phyloP scores from a whole-genome alignment of 2,329 filamentous ascomycete species.

The Xylaria sp. region DNA sequence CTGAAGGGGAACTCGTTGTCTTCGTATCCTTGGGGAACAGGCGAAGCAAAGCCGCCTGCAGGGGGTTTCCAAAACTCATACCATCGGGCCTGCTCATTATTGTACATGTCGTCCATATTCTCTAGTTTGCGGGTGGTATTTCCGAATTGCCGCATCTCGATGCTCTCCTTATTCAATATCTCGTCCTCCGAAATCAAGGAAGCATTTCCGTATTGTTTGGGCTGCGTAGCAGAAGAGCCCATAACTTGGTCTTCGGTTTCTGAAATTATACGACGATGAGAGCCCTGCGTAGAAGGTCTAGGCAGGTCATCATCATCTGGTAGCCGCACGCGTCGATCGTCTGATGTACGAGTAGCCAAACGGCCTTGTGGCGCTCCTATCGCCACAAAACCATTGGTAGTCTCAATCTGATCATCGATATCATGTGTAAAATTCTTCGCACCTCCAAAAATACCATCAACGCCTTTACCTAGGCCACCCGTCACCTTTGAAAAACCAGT shows the following conservation, averaged over 20 bases:
- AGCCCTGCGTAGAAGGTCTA: constrained; percentile 35
- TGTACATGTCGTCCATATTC: constrained; percentile 56
- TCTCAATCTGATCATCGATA: constrained; percentile 58
- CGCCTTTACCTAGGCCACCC: constrained; percentile 55
- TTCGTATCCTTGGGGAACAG: constrained; percentile 62
- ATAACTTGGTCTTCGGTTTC: constrained; percentile 37
- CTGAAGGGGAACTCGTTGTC: constrained; percentile 51
- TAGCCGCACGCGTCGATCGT: constrained; percentile 41
- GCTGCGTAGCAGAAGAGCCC: constrained; percentile 34
- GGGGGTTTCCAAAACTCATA: constrained; percentile 71
- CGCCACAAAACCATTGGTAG: constrained; percentile 59
- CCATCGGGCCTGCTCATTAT: constrained; percentile 54
- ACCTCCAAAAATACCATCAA: constrained; percentile 51
- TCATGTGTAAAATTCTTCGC: constrained; percentile 55
- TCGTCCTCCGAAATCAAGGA: constrained; percentile 46
- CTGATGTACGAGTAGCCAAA: constrained; percentile 33
- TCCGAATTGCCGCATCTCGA: constrained; percentile 43
- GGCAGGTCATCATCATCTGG: constrained; percentile 43
- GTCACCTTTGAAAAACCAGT: constrained; percentile 54
- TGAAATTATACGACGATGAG: constrained; percentile 25
- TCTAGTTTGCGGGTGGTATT: constrained; percentile 60
- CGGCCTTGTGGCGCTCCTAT: constrained; percentile 36
- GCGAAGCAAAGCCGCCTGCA: constrained; percentile 64
- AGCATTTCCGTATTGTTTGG: constrained; percentile 44
- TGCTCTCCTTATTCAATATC: constrained; percentile 44